Evolutionary conservation across 164 flowering plant species (phyloP).

Genomic region (Dillenia suffruticosa): DNA sequence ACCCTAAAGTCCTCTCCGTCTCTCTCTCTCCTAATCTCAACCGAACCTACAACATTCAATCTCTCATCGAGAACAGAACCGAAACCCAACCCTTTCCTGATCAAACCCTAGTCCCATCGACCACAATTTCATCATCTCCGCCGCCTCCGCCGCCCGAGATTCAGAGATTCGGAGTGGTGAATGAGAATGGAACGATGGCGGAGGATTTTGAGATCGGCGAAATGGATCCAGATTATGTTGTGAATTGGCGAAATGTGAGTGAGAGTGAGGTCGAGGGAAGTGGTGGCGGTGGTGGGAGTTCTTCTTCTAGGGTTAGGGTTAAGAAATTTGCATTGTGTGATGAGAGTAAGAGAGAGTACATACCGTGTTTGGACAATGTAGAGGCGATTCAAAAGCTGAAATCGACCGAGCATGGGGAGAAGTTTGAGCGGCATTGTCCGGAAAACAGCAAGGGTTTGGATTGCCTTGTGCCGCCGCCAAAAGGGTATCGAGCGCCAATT

Average conservation of each 20-base stretch:
- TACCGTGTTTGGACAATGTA: slow-evolving; percentile 73
- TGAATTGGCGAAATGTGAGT: slow-evolving; percentile 46
- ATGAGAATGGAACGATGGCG: slow-evolving; percentile 79
- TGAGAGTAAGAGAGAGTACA: slow-evolving; percentile 60
- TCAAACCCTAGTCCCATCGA: slow-evolving; percentile 3
- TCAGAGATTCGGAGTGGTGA: slow-evolving; percentile 65
- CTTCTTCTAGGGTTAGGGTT: slow-evolving; percentile 27
- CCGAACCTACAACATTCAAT: slow-evolving; percentile 23
- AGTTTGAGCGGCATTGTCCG: slow-evolving; percentile 82
- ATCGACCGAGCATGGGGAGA: slow-evolving; percentile 65
- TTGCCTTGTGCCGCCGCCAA: slow-evolving; percentile 87
- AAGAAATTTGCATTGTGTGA: slow-evolving; percentile 51
- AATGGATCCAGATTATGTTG: slow-evolving; percentile 57
- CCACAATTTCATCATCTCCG: slow-evolving; percentile 9
- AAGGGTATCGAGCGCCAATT: slow-evolving; percentile 56
- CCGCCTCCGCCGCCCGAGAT: slow-evolving; percentile 19
- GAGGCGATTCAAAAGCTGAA: slow-evolving; percentile 49
- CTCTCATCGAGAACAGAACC: slow-evolving; percentile 20
- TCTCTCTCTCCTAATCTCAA: slow-evolving; percentile 50
- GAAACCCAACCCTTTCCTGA: not conserved
- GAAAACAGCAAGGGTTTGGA: slow-evolving; percentile 40
- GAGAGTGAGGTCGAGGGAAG: slow-evolving; percentile 19
- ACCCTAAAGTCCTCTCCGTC: slow-evolving; percentile 19
- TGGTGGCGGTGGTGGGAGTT: not conserved
- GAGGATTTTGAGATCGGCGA: slow-evolving; percentile 82